These are phyloP conservation scores for Lonicera japonica DNA, from an alignment of 129 eudicot genomes.

Conservation along the genomic window DNA sequence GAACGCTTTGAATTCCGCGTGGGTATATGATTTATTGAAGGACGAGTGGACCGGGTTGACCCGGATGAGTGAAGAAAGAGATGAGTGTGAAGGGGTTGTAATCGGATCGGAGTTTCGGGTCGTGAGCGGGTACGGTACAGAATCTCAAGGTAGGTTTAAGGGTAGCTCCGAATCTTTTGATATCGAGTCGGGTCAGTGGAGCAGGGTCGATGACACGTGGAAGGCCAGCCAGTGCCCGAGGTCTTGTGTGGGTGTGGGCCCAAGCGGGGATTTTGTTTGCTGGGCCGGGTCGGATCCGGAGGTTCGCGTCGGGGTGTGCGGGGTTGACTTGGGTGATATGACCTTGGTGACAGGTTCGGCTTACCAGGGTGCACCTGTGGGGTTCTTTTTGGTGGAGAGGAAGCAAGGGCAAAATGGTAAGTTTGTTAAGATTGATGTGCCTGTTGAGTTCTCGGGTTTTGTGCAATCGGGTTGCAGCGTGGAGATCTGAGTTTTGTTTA, in stretches of 20 bases:
- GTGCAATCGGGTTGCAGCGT: slow-evolving; percentile 80
- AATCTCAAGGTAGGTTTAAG: slow-evolving; percentile 62
- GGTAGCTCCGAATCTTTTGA: slow-evolving; percentile 51
- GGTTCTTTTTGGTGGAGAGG: slow-evolving; percentile 33
- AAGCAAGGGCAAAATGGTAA: slow-evolving; percentile 54
- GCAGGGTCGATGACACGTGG: slow-evolving; percentile 63
- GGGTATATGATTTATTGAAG: slow-evolving; percentile 40
- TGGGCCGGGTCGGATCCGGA: slow-evolving; percentile 37
- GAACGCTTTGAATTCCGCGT: slow-evolving; percentile 61
- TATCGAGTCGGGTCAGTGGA: slow-evolving; percentile 37
- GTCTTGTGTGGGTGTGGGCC: slow-evolving; percentile 39
- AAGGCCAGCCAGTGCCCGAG: slow-evolving; percentile 52
- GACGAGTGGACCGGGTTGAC: slow-evolving; percentile 70
- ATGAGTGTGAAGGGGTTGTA: slow-evolving; percentile 70
- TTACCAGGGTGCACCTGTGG: slow-evolving; percentile 53
- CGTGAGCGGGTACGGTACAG: slow-evolving; percentile 83
- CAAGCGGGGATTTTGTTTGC: slow-evolving; percentile 28
- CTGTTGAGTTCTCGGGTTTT: slow-evolving; percentile 55
- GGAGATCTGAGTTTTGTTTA: slow-evolving; percentile 32
- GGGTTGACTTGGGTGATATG: slow-evolving; percentile 56
- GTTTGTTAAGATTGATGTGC: slow-evolving; percentile 36
- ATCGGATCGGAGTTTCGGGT: slow-evolving; percentile 83
- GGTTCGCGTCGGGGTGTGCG: slow-evolving; percentile 51
- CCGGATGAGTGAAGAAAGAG: slow-evolving; percentile 76
- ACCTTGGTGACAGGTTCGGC: slow-evolving; percentile 60